Evolutionary conservation across 1,284 basidiomycete species (phyloP).

Genomic region (Dichomitus squalens): DNA sequence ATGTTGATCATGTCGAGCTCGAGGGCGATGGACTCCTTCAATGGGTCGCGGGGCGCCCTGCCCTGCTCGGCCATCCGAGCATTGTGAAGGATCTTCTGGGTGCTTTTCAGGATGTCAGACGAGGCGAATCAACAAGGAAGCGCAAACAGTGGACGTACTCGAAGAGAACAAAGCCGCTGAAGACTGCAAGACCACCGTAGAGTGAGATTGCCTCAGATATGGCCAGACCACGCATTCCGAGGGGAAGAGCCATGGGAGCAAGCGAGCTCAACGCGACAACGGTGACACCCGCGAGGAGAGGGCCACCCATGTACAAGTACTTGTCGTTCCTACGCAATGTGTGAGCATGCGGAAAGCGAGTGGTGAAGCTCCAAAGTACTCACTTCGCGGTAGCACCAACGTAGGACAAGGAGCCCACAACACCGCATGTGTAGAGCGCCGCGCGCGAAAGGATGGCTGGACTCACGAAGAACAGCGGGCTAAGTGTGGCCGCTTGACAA

Average conservation of each 20-base stretch:
- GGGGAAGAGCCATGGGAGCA: conserved; percentile 86
- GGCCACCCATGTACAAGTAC: conserved; percentile 85
- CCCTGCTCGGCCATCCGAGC: conserved; percentile 77
- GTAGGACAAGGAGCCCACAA: conserved; percentile 84
- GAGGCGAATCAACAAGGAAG: background rate
- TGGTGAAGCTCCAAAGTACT: conserved; percentile 23
- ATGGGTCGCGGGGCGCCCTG: conserved; percentile 68
- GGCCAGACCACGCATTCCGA: conserved; percentile 77
- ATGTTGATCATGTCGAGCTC: conserved; percentile 91
- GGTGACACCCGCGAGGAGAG: conserved; percentile 82
- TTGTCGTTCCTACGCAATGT: conserved; percentile 65
- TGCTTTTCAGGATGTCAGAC: conserved; percentile 42
- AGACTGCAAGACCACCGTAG: conserved; percentile 87
- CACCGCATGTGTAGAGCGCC: conserved; percentile 85
- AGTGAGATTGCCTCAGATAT: conserved; percentile 80
- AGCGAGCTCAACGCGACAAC: conserved; percentile 86
- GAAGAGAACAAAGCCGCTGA: conserved; percentile 85
- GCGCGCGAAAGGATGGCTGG: conserved; percentile 89
- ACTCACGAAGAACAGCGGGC: conserved; percentile 83
- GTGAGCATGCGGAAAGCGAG: conserved; percentile 5
- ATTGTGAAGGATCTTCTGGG: conserved; percentile 81
- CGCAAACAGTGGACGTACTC: conserved; percentile 50
- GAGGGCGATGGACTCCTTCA: conserved; percentile 79
- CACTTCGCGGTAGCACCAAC: conserved; percentile 87
- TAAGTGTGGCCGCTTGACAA: conserved; percentile 84